These are phyloP conservation scores for Bombardia bombarda DNA, from an alignment of 495 filamentous ascomycete genomes.

Conservation along the genomic window DNA sequence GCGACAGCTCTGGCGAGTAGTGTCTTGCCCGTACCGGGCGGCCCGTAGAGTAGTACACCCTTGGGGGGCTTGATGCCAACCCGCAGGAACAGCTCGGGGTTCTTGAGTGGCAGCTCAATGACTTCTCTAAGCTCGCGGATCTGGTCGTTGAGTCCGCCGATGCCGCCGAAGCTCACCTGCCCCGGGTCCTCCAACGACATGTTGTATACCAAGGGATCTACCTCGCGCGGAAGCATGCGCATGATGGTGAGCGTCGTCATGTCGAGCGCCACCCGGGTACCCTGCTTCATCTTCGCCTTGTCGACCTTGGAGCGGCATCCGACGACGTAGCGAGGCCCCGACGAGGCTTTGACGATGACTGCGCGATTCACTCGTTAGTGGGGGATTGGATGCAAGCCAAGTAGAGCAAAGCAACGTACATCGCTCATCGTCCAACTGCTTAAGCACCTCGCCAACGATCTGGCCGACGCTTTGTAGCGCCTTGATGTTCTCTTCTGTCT, in stretches of 20 bases:
- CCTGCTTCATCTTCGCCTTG: constrained; percentile 93
- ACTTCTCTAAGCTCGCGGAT: constrained; percentile 97
- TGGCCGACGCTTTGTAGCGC: constrained; percentile 97
- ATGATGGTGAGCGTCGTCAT: constrained; percentile 99
- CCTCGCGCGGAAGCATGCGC: constrained; percentile 98
- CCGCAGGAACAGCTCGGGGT: constrained; percentile 92
- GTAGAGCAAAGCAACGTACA: constrained; percentile 53
- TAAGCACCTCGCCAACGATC: constrained; percentile 98
- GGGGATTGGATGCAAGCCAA: too few species aligned
- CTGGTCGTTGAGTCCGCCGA: constrained; percentile 97
- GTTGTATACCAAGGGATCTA: constrained; percentile 98
- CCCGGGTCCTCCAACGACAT: constrained; percentile 99
- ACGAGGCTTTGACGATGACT: constrained; percentile 81
- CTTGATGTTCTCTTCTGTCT: constrained; percentile 99
- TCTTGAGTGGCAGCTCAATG: constrained; percentile 96
- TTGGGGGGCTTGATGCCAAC: constrained; percentile 99
- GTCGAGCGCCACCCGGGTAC: constrained; percentile 94
- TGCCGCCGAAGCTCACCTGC: constrained; percentile 97
- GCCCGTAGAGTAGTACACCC: constrained; percentile 95
- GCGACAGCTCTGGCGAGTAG: constrained; percentile 91
- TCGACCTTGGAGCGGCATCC: constrained; percentile 98
- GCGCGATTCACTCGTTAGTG: not conserved
- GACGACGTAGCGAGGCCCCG: constrained; percentile 95
- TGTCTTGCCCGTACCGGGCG: constrained; percentile 96
- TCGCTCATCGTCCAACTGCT: constrained; percentile 98